Conservation (phyloP, 768 basidiomycete species). For the Trametes meyenii region DNA sequence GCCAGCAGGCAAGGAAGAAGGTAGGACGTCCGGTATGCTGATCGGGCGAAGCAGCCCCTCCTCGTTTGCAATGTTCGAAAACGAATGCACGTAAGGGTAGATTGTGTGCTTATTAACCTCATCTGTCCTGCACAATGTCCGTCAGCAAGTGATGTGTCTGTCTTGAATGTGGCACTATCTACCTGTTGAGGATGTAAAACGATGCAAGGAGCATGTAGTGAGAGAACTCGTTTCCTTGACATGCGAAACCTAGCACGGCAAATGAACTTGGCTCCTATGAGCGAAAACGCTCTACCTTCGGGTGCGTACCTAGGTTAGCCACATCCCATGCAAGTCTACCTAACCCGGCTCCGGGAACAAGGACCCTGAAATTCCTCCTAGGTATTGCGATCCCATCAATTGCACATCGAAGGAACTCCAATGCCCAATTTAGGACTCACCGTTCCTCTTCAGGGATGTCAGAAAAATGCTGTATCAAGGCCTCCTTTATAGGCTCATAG, state of each 20-base stretch:
- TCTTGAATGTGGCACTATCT: slow-evolving; percentile 22
- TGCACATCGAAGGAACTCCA: background rate
- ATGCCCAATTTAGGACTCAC: slow-evolving; percentile 32
- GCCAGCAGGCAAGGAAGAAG: slow-evolving; percentile 65
- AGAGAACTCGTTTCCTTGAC: slow-evolving; percentile 95
- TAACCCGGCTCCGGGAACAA: slow-evolving; percentile 90
- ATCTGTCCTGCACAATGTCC: slow-evolving; percentile 52
- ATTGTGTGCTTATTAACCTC: slow-evolving; percentile 70
- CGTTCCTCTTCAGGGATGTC: slow-evolving; percentile 57
- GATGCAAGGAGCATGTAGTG: slow-evolving; percentile 94
- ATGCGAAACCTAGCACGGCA: slow-evolving; percentile 67
- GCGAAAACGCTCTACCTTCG: background rate
- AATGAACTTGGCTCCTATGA: background rate
- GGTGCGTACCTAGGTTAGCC: slow-evolving; percentile 67
- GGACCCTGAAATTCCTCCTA: slow-evolving; percentile 64
- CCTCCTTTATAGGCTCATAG: slow-evolving; percentile 82
- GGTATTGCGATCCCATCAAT: background rate
- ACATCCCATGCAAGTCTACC: slow-evolving; percentile 89
- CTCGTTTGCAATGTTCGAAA: slow-evolving; percentile 74
- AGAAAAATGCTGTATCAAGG: slow-evolving; percentile 65
- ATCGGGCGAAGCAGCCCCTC: slow-evolving; percentile 67
- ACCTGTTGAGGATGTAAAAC: slow-evolving; percentile 87
- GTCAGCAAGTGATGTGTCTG: background rate
- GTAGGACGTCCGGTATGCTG: slow-evolving; percentile 81
- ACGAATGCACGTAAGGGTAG: slow-evolving; percentile 90